A percentile compares a stretch with the other conserved stretches of the same genome.
These are phyloP conservation scores for Haplographium delicatum DNA, from an alignment of 495 filamentous ascomycete genomes.

Conservation along the genomic window DNA sequence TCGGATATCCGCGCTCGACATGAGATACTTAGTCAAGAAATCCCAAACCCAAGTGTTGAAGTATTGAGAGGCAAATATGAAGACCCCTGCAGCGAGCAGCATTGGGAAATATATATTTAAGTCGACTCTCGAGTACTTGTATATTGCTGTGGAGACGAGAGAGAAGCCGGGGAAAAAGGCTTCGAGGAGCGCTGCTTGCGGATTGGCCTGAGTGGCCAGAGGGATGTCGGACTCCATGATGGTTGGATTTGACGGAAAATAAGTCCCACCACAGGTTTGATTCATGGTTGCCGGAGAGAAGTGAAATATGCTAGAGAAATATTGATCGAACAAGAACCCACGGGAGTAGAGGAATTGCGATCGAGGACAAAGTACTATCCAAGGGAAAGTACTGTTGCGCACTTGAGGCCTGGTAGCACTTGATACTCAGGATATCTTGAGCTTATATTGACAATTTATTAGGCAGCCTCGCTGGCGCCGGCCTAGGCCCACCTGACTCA, in stretches of 20 bases:
- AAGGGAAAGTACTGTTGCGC: background rate
- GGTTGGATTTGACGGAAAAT: background rate
- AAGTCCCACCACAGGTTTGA: background rate
- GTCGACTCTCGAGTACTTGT: slow-evolving; percentile 62
- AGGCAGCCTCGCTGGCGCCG: background rate
- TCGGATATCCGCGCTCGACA: slow-evolving; percentile 59
- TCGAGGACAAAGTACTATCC: background rate
- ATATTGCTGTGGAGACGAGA: slow-evolving; percentile 40
- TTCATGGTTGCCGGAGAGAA: slow-evolving; percentile 10
- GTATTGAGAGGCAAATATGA: slow-evolving; percentile 49
- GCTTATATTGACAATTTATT: slow-evolving; percentile 2
- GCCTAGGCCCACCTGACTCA: slow-evolving; percentile 5
- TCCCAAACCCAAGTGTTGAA: slow-evolving; percentile 37
- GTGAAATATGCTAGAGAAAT: too few relatives aligned
- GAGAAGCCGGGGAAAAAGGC: slow-evolving; percentile 26
- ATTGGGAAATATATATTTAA: slow-evolving; percentile 64
- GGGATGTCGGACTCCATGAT: background rate
- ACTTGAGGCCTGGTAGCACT: background rate
- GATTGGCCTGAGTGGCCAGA: background rate
- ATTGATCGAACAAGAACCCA: too few relatives aligned
- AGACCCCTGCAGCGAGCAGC: slow-evolving; percentile 43
- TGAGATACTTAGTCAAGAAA: slow-evolving; percentile 38
- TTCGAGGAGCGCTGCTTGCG: slow-evolving; percentile 21
- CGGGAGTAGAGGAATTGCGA: too few relatives aligned
- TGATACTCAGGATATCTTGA: background rate